Base-by-base conservation (phyloP, 768 basidiomycete species). In the Amanita muscaria region DNA sequence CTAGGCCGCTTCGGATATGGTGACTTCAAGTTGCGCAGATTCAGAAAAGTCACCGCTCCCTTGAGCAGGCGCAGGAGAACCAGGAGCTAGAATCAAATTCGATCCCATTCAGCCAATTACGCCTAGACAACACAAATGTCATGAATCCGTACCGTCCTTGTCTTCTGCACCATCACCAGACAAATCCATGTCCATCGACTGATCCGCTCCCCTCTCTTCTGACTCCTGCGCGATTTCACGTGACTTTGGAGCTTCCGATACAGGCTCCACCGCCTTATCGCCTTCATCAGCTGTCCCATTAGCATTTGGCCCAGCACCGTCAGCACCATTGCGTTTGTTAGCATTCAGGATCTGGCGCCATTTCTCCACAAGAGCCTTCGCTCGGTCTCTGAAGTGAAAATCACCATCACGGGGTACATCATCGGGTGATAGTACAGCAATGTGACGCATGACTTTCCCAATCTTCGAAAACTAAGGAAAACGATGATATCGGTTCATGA, bases 361-460 rank as follows among this genome's bases (percentile, higher is more conserved):
- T 52, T 76, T 77, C 49, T 80, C 72, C 49, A 88, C 80, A 14
- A 90, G 68, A 19, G 70, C 74, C 50, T 74, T 71, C 10, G 84
- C 80, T 19, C 88, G 78, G 5, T 78, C 72, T 24, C 76, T 74
- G 69, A 90, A 84, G 50, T 80, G 72, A 69, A 78, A 71, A 34
- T 70, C 65, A 1, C 50, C 76, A 55, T 88, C 79, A 39, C 77
- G 67, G 4, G 87, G 84, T 15, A 88, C 75, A 53, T 68, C 73
- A 14, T 70, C 68, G 27, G 66, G 62, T 4, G 60, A 34, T 6
- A 86, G 70, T 5, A 72, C 68, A 21, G 80, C 69, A 54, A 92
- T 86, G 63, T 88, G 86, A 54, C 87, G 85, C 85, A 92, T 88
- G 25, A 92, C 88, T 67, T 84, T 83, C 61, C 77, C 80, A 51